Conservation (phyloP, 495 filamentous ascomycete genomes). For the Aspergillus baeticus region DNA sequence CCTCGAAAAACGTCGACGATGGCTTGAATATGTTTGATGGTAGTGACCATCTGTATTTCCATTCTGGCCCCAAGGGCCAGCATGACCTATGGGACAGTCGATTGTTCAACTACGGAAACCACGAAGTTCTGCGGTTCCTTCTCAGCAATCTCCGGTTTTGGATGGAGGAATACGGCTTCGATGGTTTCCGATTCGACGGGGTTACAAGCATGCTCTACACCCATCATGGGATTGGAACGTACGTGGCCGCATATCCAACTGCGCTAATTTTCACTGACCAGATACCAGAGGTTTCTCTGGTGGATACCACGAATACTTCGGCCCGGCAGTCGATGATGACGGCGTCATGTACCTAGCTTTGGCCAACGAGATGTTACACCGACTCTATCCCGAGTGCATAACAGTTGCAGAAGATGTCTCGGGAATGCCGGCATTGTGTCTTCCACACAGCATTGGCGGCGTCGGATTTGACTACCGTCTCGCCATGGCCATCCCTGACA, state of each 20-base stretch:
- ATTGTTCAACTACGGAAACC: slow-evolving; percentile 93
- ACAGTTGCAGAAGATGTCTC: slow-evolving; percentile 97
- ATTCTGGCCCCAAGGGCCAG: slow-evolving; percentile 74
- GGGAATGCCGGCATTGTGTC: slow-evolving; percentile 93
- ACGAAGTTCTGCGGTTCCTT: slow-evolving; percentile 92
- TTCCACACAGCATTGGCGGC: slow-evolving; percentile 80
- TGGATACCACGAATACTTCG: slow-evolving; percentile 98
- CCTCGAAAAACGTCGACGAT: slow-evolving; percentile 93
- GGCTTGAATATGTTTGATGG: slow-evolving; percentile 95
- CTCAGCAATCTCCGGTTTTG: slow-evolving; percentile 95
- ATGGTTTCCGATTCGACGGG: slow-evolving; percentile 96
- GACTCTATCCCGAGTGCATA: slow-evolving; percentile 78
- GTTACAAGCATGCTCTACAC: slow-evolving; percentile 97
- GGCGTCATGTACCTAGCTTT: slow-evolving; percentile 95
- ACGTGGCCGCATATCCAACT: slow-evolving; percentile 39
- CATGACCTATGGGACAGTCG: slow-evolving; percentile 96
- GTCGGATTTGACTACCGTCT: slow-evolving; percentile 97
- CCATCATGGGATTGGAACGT: slow-evolving; percentile 98
- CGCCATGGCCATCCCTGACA: slow-evolving; percentile 96
- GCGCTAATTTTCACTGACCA: background rate
- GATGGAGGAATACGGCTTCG: slow-evolving; percentile 98
- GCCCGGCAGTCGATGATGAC: slow-evolving; percentile 86
- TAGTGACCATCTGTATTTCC: slow-evolving; percentile 93
- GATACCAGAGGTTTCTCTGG: slow-evolving; percentile 83
- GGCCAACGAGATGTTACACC: slow-evolving; percentile 94